Conservation (phyloP, 495 filamentous ascomycete species). For the Penicillium bialowiezense region DNA sequence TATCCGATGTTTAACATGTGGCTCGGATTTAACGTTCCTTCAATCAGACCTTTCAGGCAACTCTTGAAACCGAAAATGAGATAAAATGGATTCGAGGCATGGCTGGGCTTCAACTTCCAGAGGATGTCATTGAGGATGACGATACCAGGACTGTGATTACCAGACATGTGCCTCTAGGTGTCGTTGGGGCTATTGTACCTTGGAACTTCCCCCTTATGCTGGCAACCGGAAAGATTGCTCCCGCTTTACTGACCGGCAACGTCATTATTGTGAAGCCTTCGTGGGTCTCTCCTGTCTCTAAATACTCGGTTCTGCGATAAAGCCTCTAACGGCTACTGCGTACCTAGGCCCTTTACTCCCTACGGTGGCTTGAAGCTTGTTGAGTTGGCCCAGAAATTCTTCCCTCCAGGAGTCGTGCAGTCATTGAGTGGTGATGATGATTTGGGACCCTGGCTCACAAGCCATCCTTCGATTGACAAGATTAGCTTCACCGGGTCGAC, state of each 20-base stretch:
- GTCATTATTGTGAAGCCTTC: constrained; percentile 62
- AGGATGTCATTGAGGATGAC: constrained; percentile 6
- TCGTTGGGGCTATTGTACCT: constrained; percentile 51
- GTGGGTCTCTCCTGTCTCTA: constrained; percentile 4
- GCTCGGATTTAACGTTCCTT: not conserved
- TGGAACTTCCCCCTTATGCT: constrained; percentile 63
- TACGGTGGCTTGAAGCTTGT: constrained; percentile 60
- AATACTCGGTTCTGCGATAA: too few relatives aligned
- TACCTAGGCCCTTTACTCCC: constrained; percentile 56
- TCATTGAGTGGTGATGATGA: constrained; percentile 59
- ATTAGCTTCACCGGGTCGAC: constrained; percentile 62
- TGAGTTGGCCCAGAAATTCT: constrained; percentile 54
- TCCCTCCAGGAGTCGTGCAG: constrained; percentile 62
- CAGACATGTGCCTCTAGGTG: constrained; percentile 39
- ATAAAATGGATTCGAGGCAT: constrained; percentile 1
- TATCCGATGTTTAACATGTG: not conserved
- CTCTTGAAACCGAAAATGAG: not conserved
- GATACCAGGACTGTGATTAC: not conserved
- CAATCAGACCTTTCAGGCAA: not conserved
- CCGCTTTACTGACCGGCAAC: constrained; percentile 58
- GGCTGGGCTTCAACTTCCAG: not conserved
- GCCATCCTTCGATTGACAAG: constrained; percentile 56
- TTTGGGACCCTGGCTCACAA: constrained; percentile 49
- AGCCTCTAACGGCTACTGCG: too few relatives aligned
- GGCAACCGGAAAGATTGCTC: constrained; percentile 51